Evolutionary conservation across 2,329 filamentous ascomycete species (phyloP), one percentile per base, ranked within the genome.

Genomic region (Fusarium heterosporum): DNA sequence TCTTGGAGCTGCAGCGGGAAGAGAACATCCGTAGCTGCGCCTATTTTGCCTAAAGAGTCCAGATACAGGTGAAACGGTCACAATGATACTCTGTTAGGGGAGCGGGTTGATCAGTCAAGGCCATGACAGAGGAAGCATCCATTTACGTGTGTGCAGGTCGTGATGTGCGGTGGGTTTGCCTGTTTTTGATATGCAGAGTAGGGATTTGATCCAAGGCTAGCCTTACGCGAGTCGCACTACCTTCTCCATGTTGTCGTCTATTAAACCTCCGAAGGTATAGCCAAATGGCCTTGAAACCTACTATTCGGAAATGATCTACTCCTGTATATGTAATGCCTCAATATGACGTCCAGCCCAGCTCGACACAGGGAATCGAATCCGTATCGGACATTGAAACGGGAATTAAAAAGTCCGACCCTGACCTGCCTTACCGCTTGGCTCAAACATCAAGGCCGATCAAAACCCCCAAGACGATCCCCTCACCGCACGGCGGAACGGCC

Each of bases 21-120:
- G 16, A 48, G 12, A 55, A 61, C 32, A 22, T 17, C 56, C 59
- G 56, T 47, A 29, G 34, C 55, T 42, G 55, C 17, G 28, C 22
- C 28, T 25, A 47, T 64, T 64, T 60, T 63, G 60, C 60, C 60
- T 58, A 63, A 63, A 36, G 41, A 36, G 40, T 63, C 58, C 43
- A 51, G 50, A 50, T 22, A 12, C 41, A 63, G 34, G 51, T 58
- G 59, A 64, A 63, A 64, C 59, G 29, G 43, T 11, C 28, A 29
- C 34, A 41, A 51, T 63, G 29, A 16, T 29, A 55, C 48, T 36
- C 16, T 61, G 48, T 38, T 6, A 61, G 29, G 22, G 16, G 10
- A 22, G 16, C 16, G 34, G 47, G 59, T 34, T 61, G 56, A 61
- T 61, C 59, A 48, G 28, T 26, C 25, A 17, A 13, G 19, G 17